phyloP scores from a whole-genome alignment of 352 stramenopile species.

The Pythium apleroticum region DNA sequence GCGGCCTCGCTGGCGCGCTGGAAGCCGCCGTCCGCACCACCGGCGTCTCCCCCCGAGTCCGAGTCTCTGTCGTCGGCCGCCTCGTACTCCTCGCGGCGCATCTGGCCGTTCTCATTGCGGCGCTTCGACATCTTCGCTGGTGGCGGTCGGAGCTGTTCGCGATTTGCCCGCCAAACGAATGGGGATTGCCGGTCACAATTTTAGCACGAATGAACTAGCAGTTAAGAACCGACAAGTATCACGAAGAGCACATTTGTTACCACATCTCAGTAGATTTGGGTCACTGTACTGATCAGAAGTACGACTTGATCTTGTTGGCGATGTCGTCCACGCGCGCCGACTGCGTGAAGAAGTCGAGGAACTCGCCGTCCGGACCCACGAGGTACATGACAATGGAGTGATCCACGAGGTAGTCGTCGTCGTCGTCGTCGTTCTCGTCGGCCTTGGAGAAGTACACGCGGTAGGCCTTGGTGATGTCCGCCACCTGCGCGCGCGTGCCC shows the following conservation, averaged over 20 bases:
- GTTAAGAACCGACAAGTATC: background rate
- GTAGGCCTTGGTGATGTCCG: conserved; percentile 97
- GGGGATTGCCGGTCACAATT: background rate
- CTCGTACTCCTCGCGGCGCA: conserved; percentile 86
- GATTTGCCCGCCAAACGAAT: conserved; percentile 15
- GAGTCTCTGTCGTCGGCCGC: conserved; percentile 38
- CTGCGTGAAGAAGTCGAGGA: conserved; percentile 99
- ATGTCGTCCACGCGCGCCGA: conserved; percentile 94
- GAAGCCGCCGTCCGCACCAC: conserved; percentile 56
- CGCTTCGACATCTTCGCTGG: conserved; percentile 67
- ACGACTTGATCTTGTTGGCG: conserved; percentile 90
- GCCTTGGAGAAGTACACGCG: conserved; percentile 99
- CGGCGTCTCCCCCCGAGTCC: conserved; percentile 24
- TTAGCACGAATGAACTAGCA: background rate
- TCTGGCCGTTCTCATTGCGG: conserved; percentile 82
- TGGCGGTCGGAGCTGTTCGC: background rate
- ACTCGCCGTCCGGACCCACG: conserved; percentile 94
- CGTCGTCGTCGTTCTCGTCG: conserved; percentile 91
- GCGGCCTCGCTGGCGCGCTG: conserved; percentile 63
- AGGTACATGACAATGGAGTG: conserved; percentile 99
- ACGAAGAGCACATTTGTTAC: background rate
- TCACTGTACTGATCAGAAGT: conserved; percentile 43
- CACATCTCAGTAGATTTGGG: conserved; percentile 4
- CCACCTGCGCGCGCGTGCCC: conserved; percentile 93
- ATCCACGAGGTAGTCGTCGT: conserved; percentile 99